Percentiles rank a stretch among this genome's conserved stretches.
phyloP scores from a whole-genome alignment of 352 stramenopile genomes.

The Globisporangium paddicum region DNA sequence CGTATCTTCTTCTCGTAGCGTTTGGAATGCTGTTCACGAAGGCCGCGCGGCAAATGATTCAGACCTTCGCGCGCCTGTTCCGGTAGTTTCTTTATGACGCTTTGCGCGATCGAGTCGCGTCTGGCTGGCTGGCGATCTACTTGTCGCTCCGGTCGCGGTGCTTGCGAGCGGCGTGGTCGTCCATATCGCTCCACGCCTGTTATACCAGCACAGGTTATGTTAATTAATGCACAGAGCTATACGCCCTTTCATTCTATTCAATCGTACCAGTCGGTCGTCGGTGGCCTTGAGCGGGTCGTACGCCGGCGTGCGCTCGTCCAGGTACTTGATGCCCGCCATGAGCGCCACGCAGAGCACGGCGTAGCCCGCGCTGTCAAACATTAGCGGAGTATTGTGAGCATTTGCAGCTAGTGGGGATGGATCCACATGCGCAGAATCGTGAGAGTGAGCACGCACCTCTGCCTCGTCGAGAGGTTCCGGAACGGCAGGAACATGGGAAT shows the following conservation, averaged over 20 bases:
- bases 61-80: slow-evolving; percentile 49
- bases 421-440: too few species aligned
- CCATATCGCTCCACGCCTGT: slow-evolving; percentile 67
- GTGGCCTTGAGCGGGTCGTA: slow-evolving; percentile 25
- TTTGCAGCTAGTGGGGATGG: too few species aligned
- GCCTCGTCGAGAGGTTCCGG: slow-evolving; percentile 47
- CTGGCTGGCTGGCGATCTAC: background rate
- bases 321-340: slow-evolving; percentile 60
- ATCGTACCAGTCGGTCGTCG: slow-evolving; percentile 43
- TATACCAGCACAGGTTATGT: background rate
- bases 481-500: slow-evolving; percentile 53
- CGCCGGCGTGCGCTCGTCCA: slow-evolving; percentile 58
- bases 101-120: background rate
- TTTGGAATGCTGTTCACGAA: slow-evolving; percentile 63
- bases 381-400: too few species aligned
- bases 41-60: slow-evolving; percentile 59
- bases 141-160: slow-evolving; percentile 8
- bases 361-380: slow-evolving; percentile 51
- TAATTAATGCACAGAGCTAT: background rate
- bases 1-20: slow-evolving; percentile 21
- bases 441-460: slow-evolving; percentile 50
- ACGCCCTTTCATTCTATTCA: too few species aligned
- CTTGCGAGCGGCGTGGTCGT: slow-evolving; percentile 25
- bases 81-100: too few species aligned
- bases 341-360: slow-evolving; percentile 55